Conservation (phyloP, 108 stramenopile species). For the Nitzschia sp. region DNA sequence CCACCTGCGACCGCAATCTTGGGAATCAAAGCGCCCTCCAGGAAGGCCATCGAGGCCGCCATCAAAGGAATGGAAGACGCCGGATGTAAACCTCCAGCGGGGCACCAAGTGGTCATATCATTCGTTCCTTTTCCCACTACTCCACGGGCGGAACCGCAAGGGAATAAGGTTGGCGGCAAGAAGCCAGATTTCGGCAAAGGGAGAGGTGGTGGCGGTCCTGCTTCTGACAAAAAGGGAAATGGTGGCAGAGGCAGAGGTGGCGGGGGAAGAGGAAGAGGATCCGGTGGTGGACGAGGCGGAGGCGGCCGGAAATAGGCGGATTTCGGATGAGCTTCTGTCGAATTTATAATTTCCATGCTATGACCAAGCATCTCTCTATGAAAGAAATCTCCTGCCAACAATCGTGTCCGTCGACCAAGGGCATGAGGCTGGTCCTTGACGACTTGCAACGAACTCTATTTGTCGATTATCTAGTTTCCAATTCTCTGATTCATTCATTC, state of each 20-base stretch:
- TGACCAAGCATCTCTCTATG: too few species aligned
- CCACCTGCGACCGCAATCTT: constrained; percentile 12
- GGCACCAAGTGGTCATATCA: constrained; percentile 77
- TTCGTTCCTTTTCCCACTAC: constrained; percentile 49
- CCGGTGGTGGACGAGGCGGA: background rate
- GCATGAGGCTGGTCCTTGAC: too few species aligned
- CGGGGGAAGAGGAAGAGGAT: background rate
- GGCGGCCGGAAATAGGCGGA: constrained; percentile 7
- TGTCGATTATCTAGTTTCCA: too few species aligned
- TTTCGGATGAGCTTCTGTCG: too few species aligned
- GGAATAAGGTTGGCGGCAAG: background rate
- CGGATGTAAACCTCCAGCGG: constrained; percentile 69
- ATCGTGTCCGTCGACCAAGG: too few species aligned
- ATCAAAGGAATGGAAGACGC: constrained; percentile 66
- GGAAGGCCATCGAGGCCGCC: constrained; percentile 70
- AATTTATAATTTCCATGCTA: too few species aligned
- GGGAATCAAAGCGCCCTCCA: constrained; percentile 32
- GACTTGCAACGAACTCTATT: too few species aligned
- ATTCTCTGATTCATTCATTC: too few species aligned
- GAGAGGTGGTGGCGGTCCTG: background rate
- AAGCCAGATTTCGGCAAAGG: background rate
- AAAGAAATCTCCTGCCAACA: too few species aligned
- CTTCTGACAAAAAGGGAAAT: too few species aligned
- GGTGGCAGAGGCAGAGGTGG: background rate
- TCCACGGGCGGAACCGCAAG: background rate